These are phyloP conservation scores for Aureobasidium sp. DNA, from an alignment of 2,329 filamentous ascomycete species.

Conservation along the genomic window DNA sequence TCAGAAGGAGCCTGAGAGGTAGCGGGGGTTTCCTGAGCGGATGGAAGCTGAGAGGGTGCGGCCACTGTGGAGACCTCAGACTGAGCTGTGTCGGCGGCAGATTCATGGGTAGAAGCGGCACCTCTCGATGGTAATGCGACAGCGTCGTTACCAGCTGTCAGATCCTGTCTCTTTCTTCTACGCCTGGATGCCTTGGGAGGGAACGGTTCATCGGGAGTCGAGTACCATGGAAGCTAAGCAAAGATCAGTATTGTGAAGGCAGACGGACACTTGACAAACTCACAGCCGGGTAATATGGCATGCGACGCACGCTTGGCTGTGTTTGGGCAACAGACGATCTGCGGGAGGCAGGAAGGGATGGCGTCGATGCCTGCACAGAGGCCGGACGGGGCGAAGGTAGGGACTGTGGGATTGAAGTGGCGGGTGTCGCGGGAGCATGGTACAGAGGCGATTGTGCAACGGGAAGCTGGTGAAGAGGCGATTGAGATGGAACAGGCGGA, in stretches of 20 bases:
- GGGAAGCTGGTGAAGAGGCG: conserved; percentile 12
- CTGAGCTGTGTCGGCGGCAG: conserved; percentile 25
- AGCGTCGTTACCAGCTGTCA: conserved; percentile 27
- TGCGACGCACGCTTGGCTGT: conserved; percentile 23
- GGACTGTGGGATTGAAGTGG: conserved; percentile 32
- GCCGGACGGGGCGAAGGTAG: conserved; percentile 26
- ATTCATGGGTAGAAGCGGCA: conserved; percentile 23
- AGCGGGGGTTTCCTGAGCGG: conserved; percentile 45
- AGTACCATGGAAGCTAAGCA: conserved; percentile 54
- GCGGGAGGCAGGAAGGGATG: conserved; percentile 25
- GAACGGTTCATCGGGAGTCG: conserved; percentile 47
- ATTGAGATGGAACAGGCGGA: conserved; percentile 17
- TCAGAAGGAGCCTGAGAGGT: conserved; percentile 54
- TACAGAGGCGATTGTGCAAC: conserved; percentile 11
- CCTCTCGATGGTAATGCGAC: conserved; percentile 48
- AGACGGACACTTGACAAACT: conserved; percentile 20
- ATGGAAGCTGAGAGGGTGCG: conserved; percentile 28
- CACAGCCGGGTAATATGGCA: conserved; percentile 46
- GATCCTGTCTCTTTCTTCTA: conserved; percentile 37
- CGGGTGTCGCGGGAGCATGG: conserved; percentile 15
- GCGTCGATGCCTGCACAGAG: conserved; percentile 28
- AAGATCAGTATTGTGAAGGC: neutral
- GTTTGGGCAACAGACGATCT: conserved; percentile 21
- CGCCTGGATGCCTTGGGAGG: conserved; percentile 44
- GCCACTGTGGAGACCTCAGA: conserved; percentile 41